Evolutionary conservation across 1,139 yeast genomes (phyloP), one percentile per base, ranked within the genome.

Genomic region (Debaryomyces singareniensis): DNA sequence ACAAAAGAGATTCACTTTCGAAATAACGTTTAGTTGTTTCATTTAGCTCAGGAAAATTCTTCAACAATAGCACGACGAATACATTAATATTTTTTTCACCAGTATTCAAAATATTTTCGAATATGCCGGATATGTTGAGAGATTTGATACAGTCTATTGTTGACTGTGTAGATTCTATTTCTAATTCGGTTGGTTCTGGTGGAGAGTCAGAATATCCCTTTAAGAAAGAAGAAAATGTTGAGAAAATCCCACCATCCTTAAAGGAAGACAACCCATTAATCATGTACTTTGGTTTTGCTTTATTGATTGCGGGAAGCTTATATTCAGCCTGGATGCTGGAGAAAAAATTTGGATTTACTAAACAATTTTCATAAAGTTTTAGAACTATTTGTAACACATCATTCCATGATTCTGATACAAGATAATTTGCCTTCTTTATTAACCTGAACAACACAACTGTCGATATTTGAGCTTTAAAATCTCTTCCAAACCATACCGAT

Each of bases 181-280:
- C 97, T 44, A 83, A 95, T 35, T 83, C 94, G 1, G 93, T 74
- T 3, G 98, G 98, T 51, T 89, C 96, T 5, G 84, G 81, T 2
- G 85, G 79, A 24, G 84, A 94, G 43, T 87, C 96, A 0, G 82
- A 68, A 36, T 81, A 76, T 11, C 96, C 93, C 42, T 93, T 84
- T 53, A 93, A 70, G 47, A 87, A 89, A 1, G 96, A 86, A 1
- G 96, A 87, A 43, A 93, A 79, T 0, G 97, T 83, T 1, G 95
- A 84, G 35, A 93, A 73, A 15, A 93, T 51, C 2, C 97, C 86
- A 6, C 71, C 68, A 24, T 78, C 94, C 44, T 77, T 82, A 15
- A 75, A 68, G 0, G 72, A 68, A 34, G 75, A 76, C 0, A 75
- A 58, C 40, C 84, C 71, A 34, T 75, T 75, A 26, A 85, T 71